Percentiles rank a stretch among this genome's conserved stretches.
Conservation (phyloP, 78 protist species). For the Mastigamoeba balamuthi region DNA sequence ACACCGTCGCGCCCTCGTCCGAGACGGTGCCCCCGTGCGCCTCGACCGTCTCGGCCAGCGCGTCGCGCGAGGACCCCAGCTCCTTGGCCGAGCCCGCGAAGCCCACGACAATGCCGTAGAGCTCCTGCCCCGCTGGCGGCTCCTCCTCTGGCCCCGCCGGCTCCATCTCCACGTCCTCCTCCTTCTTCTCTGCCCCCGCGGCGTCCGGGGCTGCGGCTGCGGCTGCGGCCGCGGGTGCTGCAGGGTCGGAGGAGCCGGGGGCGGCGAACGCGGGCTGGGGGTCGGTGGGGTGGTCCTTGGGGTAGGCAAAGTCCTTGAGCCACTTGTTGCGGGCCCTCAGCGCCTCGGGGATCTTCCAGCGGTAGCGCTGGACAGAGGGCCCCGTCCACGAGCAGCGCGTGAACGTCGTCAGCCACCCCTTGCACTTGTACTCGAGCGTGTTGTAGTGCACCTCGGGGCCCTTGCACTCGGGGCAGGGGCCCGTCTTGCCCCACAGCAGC, state of each 20-base stretch:
- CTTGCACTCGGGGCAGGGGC: constrained; percentile 39
- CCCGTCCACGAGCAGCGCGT: constrained; percentile 22
- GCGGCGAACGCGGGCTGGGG: background rate
- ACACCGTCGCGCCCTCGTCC: constrained; percentile 6
- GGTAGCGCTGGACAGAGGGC: background rate
- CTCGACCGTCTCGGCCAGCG: background rate
- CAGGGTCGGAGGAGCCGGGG: background rate
- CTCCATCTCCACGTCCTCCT: background rate
- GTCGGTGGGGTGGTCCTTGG: constrained; percentile 25
- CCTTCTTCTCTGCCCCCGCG: constrained; percentile 21
- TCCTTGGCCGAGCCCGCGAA: constrained; percentile 25
- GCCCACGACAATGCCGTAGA: constrained; percentile 15
- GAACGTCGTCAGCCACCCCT: constrained; percentile 19
- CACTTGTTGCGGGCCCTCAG: background rate
- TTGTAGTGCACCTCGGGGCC: constrained; percentile 6
- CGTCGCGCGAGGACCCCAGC: constrained; percentile 4
- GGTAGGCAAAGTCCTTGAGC: background rate
- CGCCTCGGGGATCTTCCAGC: constrained; percentile 1
- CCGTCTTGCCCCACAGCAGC: constrained; percentile 29
- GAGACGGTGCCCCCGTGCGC: constrained; percentile 32
- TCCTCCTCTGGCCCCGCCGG: background rate
- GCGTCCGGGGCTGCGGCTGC: background rate
- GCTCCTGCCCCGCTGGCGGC: background rate
- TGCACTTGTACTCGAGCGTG: constrained; percentile 14
- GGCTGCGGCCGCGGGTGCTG: background rate